phyloP scores from a whole-genome alignment of 1,284 basidiomycete species.

The Leccinum pachyderme region DNA sequence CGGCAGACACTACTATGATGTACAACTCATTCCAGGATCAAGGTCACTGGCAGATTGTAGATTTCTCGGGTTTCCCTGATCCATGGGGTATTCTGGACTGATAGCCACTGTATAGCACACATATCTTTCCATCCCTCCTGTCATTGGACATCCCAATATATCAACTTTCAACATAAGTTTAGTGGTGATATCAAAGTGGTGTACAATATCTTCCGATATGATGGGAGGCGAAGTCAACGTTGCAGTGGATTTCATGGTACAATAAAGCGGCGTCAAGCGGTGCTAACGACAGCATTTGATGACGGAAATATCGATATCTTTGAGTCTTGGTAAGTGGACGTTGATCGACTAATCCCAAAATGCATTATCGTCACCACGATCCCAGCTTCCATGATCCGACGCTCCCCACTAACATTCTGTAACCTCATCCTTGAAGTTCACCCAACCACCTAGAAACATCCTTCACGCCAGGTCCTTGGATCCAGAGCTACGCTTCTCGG shows the following conservation, averaged over 20 bases:
- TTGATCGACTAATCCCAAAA: background rate
- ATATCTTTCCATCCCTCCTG: too few species aligned
- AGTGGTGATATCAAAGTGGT: background rate
- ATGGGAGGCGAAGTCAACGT: too few species aligned
- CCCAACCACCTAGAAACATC: background rate
- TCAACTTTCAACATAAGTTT: too few species aligned
- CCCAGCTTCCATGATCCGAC: background rate
- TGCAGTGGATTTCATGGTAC: background rate
- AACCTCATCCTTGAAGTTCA: background rate
- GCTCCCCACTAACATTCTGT: background rate
- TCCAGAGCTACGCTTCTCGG: conserved; percentile 24
- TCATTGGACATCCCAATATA: too few species aligned
- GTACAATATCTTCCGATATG: too few species aligned
- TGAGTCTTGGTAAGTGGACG: background rate
- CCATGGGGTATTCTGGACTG: too few species aligned
- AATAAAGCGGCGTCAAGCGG: background rate
- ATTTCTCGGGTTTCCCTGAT: too few species aligned
- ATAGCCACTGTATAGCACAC: too few species aligned
- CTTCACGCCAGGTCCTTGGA: conserved; percentile 17
- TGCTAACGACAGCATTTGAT: too few species aligned
- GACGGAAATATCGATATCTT: background rate
- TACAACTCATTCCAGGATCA: too few species aligned
- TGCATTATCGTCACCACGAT: background rate
- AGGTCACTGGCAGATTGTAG: too few species aligned
- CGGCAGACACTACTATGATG: too few species aligned